These are phyloP conservation scores for Populus davidiana DNA, from an alignment of 345 rosid species.

Conservation along the genomic window DNA sequence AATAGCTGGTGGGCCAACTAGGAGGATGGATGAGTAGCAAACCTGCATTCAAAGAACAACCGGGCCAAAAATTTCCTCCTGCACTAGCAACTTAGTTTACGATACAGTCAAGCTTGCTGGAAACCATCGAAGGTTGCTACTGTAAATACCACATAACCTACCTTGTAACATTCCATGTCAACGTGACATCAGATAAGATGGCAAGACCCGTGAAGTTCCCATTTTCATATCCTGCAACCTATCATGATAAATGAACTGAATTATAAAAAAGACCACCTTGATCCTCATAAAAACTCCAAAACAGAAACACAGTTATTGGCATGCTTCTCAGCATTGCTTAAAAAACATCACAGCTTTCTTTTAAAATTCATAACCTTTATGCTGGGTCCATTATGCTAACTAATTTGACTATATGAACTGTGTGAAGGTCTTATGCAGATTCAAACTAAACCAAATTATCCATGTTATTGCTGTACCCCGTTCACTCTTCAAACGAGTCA, in stretches of 20 bases:
- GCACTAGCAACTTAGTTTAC: too few species aligned
- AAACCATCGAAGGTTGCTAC: too few species aligned
- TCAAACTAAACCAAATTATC: neutral
- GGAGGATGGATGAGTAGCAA: constrained; percentile 4
- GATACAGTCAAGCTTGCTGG: too few species aligned
- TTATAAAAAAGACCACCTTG: neutral
- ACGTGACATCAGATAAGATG: constrained; percentile 49
- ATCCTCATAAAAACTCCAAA: neutral
- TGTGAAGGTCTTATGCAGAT: neutral
- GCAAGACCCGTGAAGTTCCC: constrained; percentile 68
- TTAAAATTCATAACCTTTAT: neutral
- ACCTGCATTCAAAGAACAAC: constrained; percentile 64
- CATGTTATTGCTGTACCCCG: too few species aligned
- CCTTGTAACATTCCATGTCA: constrained; percentile 69
- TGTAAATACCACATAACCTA: constrained; percentile 9
- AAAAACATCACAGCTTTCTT: neutral
- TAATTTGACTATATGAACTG: neutral
- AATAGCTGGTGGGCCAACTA: neutral
- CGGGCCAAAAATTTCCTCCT: too few species aligned
- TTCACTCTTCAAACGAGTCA: too few species aligned
- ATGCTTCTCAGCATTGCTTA: neutral
- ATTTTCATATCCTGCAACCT: constrained; percentile 58
- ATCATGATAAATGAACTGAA: constrained; percentile 2
- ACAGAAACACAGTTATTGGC: neutral
- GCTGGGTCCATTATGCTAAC: neutral